Conservation (phyloP, 345 rosid genomes). For the Triadica sebifera region DNA sequence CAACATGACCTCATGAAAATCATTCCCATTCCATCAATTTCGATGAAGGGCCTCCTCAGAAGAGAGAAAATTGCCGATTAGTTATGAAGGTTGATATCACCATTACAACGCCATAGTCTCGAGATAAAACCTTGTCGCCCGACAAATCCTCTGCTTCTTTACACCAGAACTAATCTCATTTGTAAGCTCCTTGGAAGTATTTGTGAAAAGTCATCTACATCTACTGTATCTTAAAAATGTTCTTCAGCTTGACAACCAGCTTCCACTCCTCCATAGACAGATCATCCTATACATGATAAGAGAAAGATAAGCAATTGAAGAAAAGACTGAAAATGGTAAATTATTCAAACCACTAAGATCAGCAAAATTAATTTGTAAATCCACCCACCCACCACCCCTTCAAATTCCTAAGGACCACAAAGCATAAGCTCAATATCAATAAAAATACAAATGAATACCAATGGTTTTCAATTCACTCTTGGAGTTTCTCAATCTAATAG, state of each 20-base stretch:
- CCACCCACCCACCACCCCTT: too few relatives aligned
- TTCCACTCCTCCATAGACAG: constrained; percentile 67
- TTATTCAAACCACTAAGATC: background rate
- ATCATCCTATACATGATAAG: constrained; percentile 52
- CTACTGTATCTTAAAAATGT: constrained; percentile 64
- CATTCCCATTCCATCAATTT: background rate
- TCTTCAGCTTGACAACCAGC: constrained; percentile 75
- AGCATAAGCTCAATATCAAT: background rate
- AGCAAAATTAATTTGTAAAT: background rate
- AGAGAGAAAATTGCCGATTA: background rate
- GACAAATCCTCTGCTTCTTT: background rate
- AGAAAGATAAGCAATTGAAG: background rate
- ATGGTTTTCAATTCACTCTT: background rate
- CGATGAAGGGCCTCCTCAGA: background rate
- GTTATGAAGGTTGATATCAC: background rate
- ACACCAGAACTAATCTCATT: background rate
- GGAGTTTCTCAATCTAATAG: background rate
- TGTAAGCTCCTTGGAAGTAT: background rate
- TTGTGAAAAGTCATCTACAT: background rate
- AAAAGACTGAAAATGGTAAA: background rate
- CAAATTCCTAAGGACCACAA: too few relatives aligned
- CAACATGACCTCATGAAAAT: background rate
- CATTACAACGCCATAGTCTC: too few relatives aligned
- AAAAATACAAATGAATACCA: background rate
- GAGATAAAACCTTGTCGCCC: background rate